Conservation (phyloP, 129 eudicot genomes). For the Centrapalus pauciflorus region DNA sequence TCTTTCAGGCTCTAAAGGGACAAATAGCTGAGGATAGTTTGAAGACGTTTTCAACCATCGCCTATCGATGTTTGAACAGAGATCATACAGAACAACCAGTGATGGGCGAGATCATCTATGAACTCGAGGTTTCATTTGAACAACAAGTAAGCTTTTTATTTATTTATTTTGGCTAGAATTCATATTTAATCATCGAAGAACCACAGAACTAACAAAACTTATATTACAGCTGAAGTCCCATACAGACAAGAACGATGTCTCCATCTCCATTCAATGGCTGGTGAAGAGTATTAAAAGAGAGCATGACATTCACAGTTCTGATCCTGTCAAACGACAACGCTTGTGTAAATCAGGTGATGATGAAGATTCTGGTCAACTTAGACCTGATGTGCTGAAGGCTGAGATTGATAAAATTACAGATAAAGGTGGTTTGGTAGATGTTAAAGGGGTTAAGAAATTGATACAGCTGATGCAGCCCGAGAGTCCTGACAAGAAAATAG, state of each 20-base stretch:
- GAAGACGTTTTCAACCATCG: too few relatives aligned
- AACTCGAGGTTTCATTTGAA: too few relatives aligned
- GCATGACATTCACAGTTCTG: constrained; percentile 44
- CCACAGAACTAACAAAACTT: too few relatives aligned
- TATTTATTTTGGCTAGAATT: too few relatives aligned
- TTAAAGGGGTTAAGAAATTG: constrained; percentile 48
- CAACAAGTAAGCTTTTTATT: too few relatives aligned
- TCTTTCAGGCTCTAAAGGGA: too few relatives aligned
- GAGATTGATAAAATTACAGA: constrained; percentile 80
- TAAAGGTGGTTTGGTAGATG: constrained; percentile 61
- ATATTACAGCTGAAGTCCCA: constrained; percentile 56
- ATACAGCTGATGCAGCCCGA: constrained; percentile 62
- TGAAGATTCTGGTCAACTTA: constrained; percentile 49
- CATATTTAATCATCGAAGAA: too few relatives aligned
- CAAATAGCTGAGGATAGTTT: too few relatives aligned
- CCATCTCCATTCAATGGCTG: constrained; percentile 56
- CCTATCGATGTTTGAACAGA: too few relatives aligned
- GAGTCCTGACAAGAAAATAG: constrained; percentile 40
- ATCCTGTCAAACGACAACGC: constrained; percentile 49
- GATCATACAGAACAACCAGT: too few relatives aligned
- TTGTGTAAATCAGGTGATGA: constrained; percentile 54
- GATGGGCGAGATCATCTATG: too few relatives aligned
- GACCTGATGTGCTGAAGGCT: constrained; percentile 49
- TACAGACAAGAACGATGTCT: constrained; percentile 62
- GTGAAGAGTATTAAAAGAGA: constrained; percentile 77